Conservation (phyloP, 441 rosid species). For the Jatropha podagrica region DNA sequence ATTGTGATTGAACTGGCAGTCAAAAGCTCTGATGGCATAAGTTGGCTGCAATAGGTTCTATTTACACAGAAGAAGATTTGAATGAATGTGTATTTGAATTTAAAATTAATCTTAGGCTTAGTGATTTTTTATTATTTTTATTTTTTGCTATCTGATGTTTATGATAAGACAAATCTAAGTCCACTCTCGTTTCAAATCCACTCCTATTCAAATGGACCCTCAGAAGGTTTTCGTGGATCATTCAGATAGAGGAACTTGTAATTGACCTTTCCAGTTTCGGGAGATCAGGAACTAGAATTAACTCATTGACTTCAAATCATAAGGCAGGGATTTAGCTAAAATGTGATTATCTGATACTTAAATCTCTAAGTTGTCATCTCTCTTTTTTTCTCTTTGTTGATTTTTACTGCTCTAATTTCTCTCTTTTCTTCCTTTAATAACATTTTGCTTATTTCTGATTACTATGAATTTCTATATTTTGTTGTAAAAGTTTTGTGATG, state of each 20-base stretch:
- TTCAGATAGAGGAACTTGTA: neutral
- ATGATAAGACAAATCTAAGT: neutral
- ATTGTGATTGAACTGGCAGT: slow-evolving; percentile 16
- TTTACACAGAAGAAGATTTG: neutral
- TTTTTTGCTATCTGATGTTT: neutral
- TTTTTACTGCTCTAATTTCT: neutral
- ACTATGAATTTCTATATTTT: neutral
- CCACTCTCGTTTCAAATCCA: neutral
- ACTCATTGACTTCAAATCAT: neutral
- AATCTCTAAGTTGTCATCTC: neutral
- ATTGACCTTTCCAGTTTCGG: slow-evolving; percentile 12
- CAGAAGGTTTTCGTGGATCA: neutral
- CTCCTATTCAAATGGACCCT: neutral
- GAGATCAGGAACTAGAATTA: slow-evolving; percentile 6
- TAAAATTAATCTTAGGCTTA: neutral
- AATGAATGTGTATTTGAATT: neutral
- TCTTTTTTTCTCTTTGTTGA: neutral
- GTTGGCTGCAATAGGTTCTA: neutral
- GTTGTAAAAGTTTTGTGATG: neutral
- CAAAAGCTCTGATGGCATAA: neutral
- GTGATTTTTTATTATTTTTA: neutral
- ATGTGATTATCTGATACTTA: neutral
- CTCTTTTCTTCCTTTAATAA: neutral
- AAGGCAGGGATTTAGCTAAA: neutral
- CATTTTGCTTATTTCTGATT: neutral